Evolutionary conservation across 345 rosid species (phyloP).

Genomic region (Linum trigynum): DNA sequence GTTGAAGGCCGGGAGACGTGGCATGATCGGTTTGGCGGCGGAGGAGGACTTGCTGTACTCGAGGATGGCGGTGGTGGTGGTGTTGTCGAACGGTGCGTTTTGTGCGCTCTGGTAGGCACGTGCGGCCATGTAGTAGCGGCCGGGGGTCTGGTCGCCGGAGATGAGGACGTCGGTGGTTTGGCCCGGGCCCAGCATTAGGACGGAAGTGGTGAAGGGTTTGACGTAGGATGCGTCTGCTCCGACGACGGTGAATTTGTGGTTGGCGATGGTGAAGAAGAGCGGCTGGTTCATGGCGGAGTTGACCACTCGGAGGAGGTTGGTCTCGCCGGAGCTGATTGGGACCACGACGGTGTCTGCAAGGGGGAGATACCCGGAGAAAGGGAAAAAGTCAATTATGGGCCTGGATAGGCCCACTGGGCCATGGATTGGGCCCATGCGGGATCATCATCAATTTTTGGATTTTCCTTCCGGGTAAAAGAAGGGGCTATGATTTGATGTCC

Average conservation of each 20-base stretch:
- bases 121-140: constrained; percentile 18
- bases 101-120: constrained; percentile 21
- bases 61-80: constrained; percentile 24
- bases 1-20: constrained; percentile 17
- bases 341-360: constrained; percentile 18
- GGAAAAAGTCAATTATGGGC: not conserved
- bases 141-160: constrained; percentile 18
- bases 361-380: not conserved
- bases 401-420: too few species aligned
- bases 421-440: too few species aligned
- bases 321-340: constrained; percentile 22
- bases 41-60: constrained; percentile 16
- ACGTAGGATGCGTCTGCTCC: constrained; percentile 23
- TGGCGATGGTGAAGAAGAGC: constrained; percentile 21
- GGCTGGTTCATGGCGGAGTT: constrained; percentile 20
- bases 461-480: too few species aligned
- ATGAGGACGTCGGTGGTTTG: constrained; percentile 28
- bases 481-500: too few species aligned
- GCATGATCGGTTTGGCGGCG: constrained; percentile 19
- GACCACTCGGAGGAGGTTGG: constrained; percentile 23
- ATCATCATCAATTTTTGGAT: too few species aligned
- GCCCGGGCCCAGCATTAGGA: constrained; percentile 25
- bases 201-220: constrained; percentile 22
- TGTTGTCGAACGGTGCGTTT: constrained; percentile 22
- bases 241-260: constrained; percentile 23